phyloP scores from a whole-genome alignment of 345 rosid species.

The Draba incana region DNA sequence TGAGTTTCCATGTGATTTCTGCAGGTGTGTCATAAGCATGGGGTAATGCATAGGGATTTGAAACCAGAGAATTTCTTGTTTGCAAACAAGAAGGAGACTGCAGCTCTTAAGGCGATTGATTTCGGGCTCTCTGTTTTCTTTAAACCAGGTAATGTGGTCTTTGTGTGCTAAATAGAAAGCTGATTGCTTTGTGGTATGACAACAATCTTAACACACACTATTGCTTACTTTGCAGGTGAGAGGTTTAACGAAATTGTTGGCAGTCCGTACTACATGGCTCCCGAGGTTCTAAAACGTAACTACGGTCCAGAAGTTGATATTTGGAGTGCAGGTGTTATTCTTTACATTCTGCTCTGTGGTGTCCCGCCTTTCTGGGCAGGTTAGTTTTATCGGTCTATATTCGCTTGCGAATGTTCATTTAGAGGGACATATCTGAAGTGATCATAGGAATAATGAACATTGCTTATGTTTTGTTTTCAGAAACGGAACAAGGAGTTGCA shows the following conservation, averaged over 20 bases:
- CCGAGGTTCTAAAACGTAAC: slow-evolving; percentile 81
- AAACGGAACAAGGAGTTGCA: slow-evolving; percentile 98
- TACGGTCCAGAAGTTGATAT: slow-evolving; percentile 95
- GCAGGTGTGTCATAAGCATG: slow-evolving; percentile 88
- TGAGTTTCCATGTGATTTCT: slow-evolving; percentile 21
- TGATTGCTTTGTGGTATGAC: slow-evolving; percentile 1
- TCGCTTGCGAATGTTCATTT: neutral
- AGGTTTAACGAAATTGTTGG: slow-evolving; percentile 89
- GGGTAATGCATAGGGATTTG: slow-evolving; percentile 93
- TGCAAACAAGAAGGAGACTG: slow-evolving; percentile 85
- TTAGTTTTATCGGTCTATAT: slow-evolving; percentile 38
- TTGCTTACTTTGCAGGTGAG: slow-evolving; percentile 60
- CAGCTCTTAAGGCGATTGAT: slow-evolving; percentile 86
- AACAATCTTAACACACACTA: slow-evolving; percentile 7
- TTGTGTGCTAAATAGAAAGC: slow-evolving; percentile 2
- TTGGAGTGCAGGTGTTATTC: slow-evolving; percentile 98
- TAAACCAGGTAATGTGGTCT: slow-evolving; percentile 69
- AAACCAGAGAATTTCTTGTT: slow-evolving; percentile 96
- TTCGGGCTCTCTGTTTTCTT: slow-evolving; percentile 96
- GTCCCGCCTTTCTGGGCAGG: slow-evolving; percentile 99
- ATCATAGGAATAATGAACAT: slow-evolving; percentile 13
- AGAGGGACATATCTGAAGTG: neutral
- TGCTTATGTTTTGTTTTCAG: slow-evolving; percentile 49
- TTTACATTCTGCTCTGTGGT: slow-evolving; percentile 89
- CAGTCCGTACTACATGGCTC: slow-evolving; percentile 99